Percentiles rank a stretch among this genome's conserved stretches.
Evolutionary conservation across 345 rosid genomes (phyloP).

Genomic region (Rhodamnia rubescens): DNA sequence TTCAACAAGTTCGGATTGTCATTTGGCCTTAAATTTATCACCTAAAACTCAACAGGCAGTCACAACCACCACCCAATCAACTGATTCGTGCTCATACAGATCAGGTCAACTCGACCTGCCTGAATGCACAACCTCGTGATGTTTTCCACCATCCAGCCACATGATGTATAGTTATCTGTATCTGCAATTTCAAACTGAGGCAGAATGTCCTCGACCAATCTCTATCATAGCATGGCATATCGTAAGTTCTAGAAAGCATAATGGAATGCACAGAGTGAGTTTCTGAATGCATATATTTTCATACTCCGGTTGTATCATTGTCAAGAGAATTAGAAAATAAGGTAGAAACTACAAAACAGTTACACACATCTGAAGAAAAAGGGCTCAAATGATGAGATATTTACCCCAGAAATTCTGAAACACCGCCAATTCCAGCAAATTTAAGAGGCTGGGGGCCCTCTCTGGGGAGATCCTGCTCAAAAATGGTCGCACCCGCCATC

Average conservation of each 20-base stretch:
- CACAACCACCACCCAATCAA: not conserved
- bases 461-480: slow-evolving; percentile 53
- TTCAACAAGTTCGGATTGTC: not conserved
- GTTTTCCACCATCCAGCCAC: not conserved
- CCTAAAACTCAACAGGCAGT: not conserved
- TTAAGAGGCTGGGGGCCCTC: slow-evolving; percentile 77
- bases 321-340: not conserved
- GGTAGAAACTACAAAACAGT: not conserved
- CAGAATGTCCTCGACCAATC: not conserved
- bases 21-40: not conserved
- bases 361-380: not conserved
- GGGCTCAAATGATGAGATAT: slow-evolving; percentile 1
- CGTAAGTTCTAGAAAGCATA: not conserved
- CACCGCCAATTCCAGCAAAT: slow-evolving; percentile 82
- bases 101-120: not conserved
- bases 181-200: not conserved
- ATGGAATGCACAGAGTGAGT: not conserved
- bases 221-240: not conserved
- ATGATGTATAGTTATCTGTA: not conserved
- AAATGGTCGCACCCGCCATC: not conserved
- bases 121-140: not conserved
- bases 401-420: slow-evolving; percentile 91
- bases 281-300: not conserved
- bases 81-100: not conserved
- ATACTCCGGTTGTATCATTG: not conserved